Evolutionary conservation across 2,329 filamentous ascomycete species (phyloP).

Genomic region (Pseudocercospora fuligena): DNA sequence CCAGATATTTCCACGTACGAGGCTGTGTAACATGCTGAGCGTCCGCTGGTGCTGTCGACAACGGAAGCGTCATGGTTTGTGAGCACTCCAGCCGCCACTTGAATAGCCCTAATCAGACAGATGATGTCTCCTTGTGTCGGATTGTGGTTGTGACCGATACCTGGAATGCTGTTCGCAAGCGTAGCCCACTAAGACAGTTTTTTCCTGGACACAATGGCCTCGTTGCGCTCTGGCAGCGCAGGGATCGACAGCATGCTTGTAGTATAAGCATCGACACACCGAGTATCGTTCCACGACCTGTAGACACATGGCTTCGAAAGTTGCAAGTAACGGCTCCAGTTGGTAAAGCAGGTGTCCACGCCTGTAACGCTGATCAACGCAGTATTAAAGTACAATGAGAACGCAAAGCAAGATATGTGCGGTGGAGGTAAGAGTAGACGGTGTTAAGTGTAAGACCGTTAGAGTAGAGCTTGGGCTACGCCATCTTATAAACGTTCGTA

Average conservation of each 20-base stretch:
- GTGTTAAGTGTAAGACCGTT: not conserved
- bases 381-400: not conserved
- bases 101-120: conserved; percentile 34
- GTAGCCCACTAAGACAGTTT: conserved; percentile 82
- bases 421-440: not conserved
- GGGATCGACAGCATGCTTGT: conserved; percentile 82
- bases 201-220: conserved; percentile 73
- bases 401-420: conserved; percentile 4
- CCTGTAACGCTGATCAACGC: not conserved
- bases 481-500: conserved; percentile 9
- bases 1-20: not conserved
- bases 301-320: conserved; percentile 72
- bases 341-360: not conserved
- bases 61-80: conserved; percentile 8
- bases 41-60: not conserved
- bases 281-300: conserved; percentile 85
- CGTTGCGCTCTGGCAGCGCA: conserved; percentile 76
- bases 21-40: not conserved
- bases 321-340: not conserved
- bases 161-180: conserved; percentile 58
- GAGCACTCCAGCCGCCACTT: conserved; percentile 21
- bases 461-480: not conserved
- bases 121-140: conserved; percentile 9
- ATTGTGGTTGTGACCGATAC: conserved; percentile 18
- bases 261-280: conserved; percentile 85